phyloP scores from a whole-genome alignment of 495 filamentous ascomycete species.

The Saxispiralis lemnorum region DNA sequence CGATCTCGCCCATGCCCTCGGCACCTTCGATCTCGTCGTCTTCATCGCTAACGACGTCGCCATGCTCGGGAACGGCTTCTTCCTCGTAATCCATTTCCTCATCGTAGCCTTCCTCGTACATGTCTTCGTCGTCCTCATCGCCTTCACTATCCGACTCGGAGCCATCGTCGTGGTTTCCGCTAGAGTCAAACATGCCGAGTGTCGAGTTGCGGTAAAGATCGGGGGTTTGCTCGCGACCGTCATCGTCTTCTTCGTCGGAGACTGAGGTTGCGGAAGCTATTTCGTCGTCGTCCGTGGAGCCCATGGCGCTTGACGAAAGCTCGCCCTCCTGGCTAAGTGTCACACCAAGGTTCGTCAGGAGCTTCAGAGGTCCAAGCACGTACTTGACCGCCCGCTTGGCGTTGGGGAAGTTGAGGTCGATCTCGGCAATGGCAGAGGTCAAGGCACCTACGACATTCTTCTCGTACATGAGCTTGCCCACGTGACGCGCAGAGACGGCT shows the following conservation, averaged over 20 bases:
- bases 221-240: constrained; percentile 80
- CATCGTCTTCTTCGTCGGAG: constrained; percentile 60
- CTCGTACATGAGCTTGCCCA: constrained; percentile 92
- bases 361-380: constrained; percentile 74
- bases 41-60: constrained; percentile 75
- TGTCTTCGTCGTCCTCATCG: constrained; percentile 48
- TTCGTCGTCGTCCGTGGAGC: constrained; percentile 56
- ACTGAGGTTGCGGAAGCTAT: constrained; percentile 79
- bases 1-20: constrained; percentile 53
- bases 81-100: constrained; percentile 83
- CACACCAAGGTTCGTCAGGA: constrained; percentile 72
- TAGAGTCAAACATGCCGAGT: constrained; percentile 69
- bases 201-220: constrained; percentile 95
- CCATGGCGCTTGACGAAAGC: constrained; percentile 43
- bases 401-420: constrained; percentile 85
- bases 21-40: constrained; percentile 55
- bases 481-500: constrained; percentile 41
- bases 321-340: constrained; percentile 63
- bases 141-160: constrained; percentile 50
- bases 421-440: constrained; percentile 82
- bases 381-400: constrained; percentile 91
- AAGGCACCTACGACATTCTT: constrained; percentile 81
- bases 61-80: constrained; percentile 54
- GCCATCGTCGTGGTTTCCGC: constrained; percentile 55
- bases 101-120: constrained; percentile 40